Conservation (phyloP, 352 stramenopile species). For the Globisporangium rhizosaccharum region DNA sequence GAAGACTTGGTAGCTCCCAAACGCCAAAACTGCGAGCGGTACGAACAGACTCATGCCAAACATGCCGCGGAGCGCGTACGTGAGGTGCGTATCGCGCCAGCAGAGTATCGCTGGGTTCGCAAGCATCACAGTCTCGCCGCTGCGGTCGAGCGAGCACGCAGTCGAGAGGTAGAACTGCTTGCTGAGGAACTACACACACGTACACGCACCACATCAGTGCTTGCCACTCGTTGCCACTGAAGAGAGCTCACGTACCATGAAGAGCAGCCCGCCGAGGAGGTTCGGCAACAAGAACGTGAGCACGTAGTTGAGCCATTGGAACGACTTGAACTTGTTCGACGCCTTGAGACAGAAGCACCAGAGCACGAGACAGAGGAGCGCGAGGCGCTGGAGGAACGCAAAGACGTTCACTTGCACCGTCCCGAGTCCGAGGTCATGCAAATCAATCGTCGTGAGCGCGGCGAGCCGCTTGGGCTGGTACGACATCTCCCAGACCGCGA, state of each 20-base stretch:
- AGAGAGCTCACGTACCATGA: slow-evolving; percentile 18
- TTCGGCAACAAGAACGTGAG: slow-evolving; percentile 33
- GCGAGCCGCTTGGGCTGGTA: slow-evolving; percentile 24
- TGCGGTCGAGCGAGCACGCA: slow-evolving; percentile 15
- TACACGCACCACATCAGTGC: not conserved
- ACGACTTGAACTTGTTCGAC: slow-evolving; percentile 36
- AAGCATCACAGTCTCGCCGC: slow-evolving; percentile 18
- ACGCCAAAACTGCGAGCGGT: slow-evolving; percentile 27
- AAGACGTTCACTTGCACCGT: slow-evolving; percentile 20
- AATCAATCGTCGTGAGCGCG: slow-evolving; percentile 25
- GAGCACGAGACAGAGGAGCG: slow-evolving; percentile 19
- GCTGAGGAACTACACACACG: slow-evolving; percentile 19
- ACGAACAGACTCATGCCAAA: slow-evolving; percentile 35
- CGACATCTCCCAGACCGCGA: slow-evolving; percentile 29
- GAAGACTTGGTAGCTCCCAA: slow-evolving; percentile 34
- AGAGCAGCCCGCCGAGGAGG: slow-evolving; percentile 21
- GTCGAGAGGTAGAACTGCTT: slow-evolving; percentile 30
- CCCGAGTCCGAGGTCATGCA: slow-evolving; percentile 22
- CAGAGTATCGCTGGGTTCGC: slow-evolving; percentile 23
- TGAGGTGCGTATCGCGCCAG: slow-evolving; percentile 19
- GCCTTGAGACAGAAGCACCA: slow-evolving; percentile 38
- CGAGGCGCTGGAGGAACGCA: slow-evolving; percentile 18
- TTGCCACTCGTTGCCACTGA: not conserved
- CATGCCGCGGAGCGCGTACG: slow-evolving; percentile 26
- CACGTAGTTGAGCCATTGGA: slow-evolving; percentile 30